Evolutionary conservation across 225 moss, liverwort and hornwort species (phyloP), one percentile per base, ranked within the genome.

Genomic region (Straminergon stramineum): DNA sequence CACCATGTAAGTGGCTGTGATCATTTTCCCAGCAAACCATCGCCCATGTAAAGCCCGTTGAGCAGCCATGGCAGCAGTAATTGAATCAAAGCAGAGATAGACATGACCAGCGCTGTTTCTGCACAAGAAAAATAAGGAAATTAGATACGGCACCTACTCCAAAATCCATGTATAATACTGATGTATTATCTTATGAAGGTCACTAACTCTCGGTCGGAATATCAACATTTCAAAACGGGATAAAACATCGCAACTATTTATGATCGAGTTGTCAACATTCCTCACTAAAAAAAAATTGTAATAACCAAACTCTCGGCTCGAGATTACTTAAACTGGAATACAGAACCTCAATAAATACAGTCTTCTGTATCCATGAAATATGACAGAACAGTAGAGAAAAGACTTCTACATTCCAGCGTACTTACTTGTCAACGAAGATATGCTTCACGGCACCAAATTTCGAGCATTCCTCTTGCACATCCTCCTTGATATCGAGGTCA

Each of bases 21-120:
- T 99, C 99, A 97, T 99, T 89, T 99, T 99, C 39, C 99, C 99
- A 79, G 99, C 99, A 94, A 99, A 99, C 97, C 97, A 99, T 75
- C 97, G 94, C 64, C 96, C 97, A 92, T 97, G 97, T 87, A 99
- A 93, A 61, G 97, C 96, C 74, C 97, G 95, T 92, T 99, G 99
- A 70, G 99, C 99, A 93, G 95, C 89, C 87, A 96, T 95, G 26
- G 99, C 95, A 82, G 97, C 99, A 91, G 88, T 68, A 16, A 89
- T 94, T 30, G 95, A 92, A 55, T 99, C 99, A 78, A 99, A 99
- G 76, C 95, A 96, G 63, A 99, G 93, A 89, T 99, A 97, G 35
- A 99, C 99, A 93, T 96, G 94, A 87, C 99, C 99, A 81, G 99
- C 96, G 89, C 99, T 99, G 90, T 99, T 96, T 93, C 99, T 99